Evolutionary conservation across 805 yeast species (phyloP).

Genomic region (Saccharomyces paradoxus): DNA sequence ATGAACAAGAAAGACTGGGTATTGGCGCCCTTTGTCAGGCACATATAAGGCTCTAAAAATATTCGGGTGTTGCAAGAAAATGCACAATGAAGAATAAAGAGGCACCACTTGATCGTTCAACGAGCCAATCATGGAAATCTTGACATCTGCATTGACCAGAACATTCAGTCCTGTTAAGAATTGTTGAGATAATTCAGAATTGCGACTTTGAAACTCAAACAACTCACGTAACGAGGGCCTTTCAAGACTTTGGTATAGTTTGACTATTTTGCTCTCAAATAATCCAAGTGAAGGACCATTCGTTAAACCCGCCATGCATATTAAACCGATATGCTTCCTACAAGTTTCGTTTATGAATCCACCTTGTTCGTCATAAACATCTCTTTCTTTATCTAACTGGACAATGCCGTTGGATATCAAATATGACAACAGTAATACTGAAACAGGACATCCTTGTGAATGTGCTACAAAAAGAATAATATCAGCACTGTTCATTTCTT

Average conservation of each 20-base stretch:
- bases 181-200: conserved; percentile 61
- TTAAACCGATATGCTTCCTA: background rate
- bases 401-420: conserved; percentile 53
- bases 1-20: conserved; percentile 75
- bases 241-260: conserved; percentile 86
- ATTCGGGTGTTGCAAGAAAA: conserved; percentile 81
- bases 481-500: conserved; percentile 53
- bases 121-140: conserved; percentile 76
- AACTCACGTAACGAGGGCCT: conserved; percentile 77
- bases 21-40: conserved; percentile 71
- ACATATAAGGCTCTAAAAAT: conserved; percentile 72
- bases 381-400: conserved; percentile 26
- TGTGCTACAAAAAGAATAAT: conserved; percentile 84
- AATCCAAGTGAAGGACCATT: conserved; percentile 89
- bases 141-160: conserved; percentile 61
- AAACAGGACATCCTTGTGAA: conserved; percentile 92
- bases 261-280: conserved; percentile 72
- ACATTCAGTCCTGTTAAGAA: conserved; percentile 61
- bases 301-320: conserved; percentile 88
- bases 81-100: conserved; percentile 74
- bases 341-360: background rate
- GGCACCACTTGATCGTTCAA: conserved; percentile 93
- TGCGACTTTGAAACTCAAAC: conserved; percentile 77
- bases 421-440: conserved; percentile 67
- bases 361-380: background rate